These are phyloP conservation scores for Aspergillus sojae DNA, from an alignment of 2,329 filamentous ascomycete genomes.

Conservation along the genomic window DNA sequence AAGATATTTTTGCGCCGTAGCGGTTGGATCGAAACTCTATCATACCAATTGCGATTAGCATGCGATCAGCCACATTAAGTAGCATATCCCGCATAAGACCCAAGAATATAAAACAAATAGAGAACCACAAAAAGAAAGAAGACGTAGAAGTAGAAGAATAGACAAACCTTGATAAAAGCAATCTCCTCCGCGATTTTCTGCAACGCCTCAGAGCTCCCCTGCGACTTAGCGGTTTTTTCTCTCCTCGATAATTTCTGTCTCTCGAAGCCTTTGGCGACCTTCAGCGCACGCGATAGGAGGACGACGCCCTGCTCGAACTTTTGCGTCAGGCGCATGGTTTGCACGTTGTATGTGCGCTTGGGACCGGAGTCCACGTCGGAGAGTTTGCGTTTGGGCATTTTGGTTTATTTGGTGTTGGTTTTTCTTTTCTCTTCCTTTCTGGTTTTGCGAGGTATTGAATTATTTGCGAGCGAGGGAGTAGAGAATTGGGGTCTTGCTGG, in stretches of 20 bases:
- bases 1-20: slow-evolving; percentile 56
- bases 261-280: slow-evolving; percentile 63
- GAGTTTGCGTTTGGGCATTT: slow-evolving; percentile 47
- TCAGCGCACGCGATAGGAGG: slow-evolving; percentile 56
- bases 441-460: neutral
- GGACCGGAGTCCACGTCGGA: slow-evolving; percentile 31
- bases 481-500: neutral
- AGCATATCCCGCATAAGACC: neutral
- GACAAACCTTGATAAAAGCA: slow-evolving; percentile 56
- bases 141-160: neutral
- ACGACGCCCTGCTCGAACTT: slow-evolving; percentile 55
- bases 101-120: neutral
- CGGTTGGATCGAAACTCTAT: slow-evolving; percentile 54
- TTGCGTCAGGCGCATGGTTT: slow-evolving; percentile 44
- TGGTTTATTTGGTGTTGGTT: neutral
- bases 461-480: neutral
- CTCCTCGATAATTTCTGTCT: slow-evolving; percentile 64
- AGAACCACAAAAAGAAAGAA: neutral
- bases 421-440: neutral
- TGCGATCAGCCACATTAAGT: neutral
- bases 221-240: slow-evolving; percentile 55
- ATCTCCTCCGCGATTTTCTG: slow-evolving; percentile 58
- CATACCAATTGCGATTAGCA: slow-evolving; percentile 11
- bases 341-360: slow-evolving; percentile 29
- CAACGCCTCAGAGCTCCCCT: slow-evolving; percentile 44